A percentile compares a stretch with the other conserved stretches of the same genome.
These are phyloP conservation scores for Heterobasidion occidentale DNA, from an alignment of 1,284 basidiomycete species.

Conservation along the genomic window DNA sequence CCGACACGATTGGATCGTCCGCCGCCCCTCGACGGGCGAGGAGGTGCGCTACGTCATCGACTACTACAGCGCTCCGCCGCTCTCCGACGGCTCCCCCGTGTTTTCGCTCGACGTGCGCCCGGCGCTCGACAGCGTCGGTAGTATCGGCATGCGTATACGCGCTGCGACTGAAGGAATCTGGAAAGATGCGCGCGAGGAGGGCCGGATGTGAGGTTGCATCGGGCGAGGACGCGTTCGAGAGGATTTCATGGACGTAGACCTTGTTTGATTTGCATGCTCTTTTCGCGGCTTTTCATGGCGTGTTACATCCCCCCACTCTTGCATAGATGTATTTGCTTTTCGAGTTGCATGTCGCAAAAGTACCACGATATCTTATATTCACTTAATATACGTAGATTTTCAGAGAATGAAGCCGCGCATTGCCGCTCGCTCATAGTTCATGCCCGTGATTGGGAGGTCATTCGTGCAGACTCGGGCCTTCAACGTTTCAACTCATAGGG, in stretches of 20 bases:
- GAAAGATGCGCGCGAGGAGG: neutral
- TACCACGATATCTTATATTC: neutral
- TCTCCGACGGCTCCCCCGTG: conserved; percentile 82
- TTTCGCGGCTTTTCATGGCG: too few relatives aligned
- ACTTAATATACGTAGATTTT: neutral
- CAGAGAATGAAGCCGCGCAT: too few relatives aligned
- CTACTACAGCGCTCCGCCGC: conserved; percentile 87
- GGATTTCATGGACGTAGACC: too few relatives aligned
- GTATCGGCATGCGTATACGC: conserved; percentile 62
- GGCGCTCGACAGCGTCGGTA: conserved; percentile 74
- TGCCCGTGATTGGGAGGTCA: too few relatives aligned
- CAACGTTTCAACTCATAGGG: too few relatives aligned
- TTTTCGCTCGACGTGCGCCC: conserved; percentile 91
- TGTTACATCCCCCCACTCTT: neutral
- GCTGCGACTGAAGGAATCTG: conserved; percentile 57
- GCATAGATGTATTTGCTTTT: neutral
- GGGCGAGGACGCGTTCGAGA: neutral
- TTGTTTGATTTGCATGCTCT: too few relatives aligned
- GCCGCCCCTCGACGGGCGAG: conserved; percentile 63
- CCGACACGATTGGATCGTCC: conserved; percentile 97
- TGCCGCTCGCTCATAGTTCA: too few relatives aligned
- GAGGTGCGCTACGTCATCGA: conserved; percentile 94
- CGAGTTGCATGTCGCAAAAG: neutral
- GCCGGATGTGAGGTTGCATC: neutral
- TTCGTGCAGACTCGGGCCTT: too few relatives aligned